These are phyloP conservation scores for Lasiodiplodia citricola DNA, from an alignment of 2,329 filamentous ascomycete species.

Conservation along the genomic window DNA sequence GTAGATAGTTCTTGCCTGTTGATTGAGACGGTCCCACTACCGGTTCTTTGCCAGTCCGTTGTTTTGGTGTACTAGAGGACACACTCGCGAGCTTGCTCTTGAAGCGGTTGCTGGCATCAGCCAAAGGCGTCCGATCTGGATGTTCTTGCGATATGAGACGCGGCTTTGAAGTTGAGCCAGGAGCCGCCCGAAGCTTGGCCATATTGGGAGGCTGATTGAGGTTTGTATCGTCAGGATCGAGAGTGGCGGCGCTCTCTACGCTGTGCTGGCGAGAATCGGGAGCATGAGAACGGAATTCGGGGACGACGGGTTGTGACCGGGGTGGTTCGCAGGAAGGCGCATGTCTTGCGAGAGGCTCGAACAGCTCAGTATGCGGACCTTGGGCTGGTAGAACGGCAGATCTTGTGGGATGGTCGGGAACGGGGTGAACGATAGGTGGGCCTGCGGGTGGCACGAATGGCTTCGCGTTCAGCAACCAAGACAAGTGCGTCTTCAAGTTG, in stretches of 20 bases:
- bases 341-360: slow-evolving; percentile 23
- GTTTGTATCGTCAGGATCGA: not conserved
- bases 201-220: slow-evolving; percentile 38
- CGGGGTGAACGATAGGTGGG: not conserved
- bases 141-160: slow-evolving; percentile 37
- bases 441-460: slow-evolving; percentile 48
- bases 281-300: slow-evolving; percentile 32
- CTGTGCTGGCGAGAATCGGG: slow-evolving; percentile 29
- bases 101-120: not conserved
- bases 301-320: slow-evolving; percentile 31
- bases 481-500: slow-evolving; percentile 55
- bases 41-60: not conserved
- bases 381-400: slow-evolving; percentile 37
- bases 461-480: slow-evolving; percentile 54
- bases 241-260: not conserved
- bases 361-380: slow-evolving; percentile 28
- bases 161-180: slow-evolving; percentile 48
- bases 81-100: slow-evolving; percentile 3
- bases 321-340: slow-evolving; percentile 32
- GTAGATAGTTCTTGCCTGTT: not conserved
- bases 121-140: not conserved
- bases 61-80: not conserved
- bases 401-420: not conserved
- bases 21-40: not conserved
- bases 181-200: slow-evolving; percentile 52